Evolutionary conservation across 2,329 filamentous ascomycete genomes (phyloP).

Genomic region (Botryotinia narcissicola): DNA sequence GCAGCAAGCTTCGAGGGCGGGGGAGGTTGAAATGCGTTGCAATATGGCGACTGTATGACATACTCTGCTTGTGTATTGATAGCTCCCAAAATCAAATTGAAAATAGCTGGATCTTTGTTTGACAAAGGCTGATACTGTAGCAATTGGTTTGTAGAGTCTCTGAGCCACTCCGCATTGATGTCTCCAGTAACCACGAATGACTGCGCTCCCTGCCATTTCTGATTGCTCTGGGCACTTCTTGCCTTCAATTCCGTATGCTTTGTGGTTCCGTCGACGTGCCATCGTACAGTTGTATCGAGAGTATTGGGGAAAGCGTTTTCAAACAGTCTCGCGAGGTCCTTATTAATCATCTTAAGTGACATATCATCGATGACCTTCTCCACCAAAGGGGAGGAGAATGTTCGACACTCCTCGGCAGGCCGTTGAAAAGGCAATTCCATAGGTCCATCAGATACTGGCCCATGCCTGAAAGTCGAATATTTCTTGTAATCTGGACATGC

Average conservation of each 20-base stretch:
- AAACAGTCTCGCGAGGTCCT: constrained; percentile 87
- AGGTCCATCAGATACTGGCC: constrained; percentile 75
- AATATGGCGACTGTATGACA: constrained; percentile 92
- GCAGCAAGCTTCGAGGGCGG: constrained; percentile 72
- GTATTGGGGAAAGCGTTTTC: constrained; percentile 91
- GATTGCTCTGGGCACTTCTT: constrained; percentile 47
- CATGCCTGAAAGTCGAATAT: constrained; percentile 49
- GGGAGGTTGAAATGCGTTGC: constrained; percentile 96
- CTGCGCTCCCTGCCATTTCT: constrained; percentile 78
- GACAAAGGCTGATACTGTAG: constrained; percentile 84
- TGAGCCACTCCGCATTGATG: constrained; percentile 89
- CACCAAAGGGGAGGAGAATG: constrained; percentile 81
- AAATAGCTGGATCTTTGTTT: constrained; percentile 74
- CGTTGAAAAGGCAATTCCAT: constrained; percentile 82
- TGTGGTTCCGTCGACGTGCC: constrained; percentile 59
- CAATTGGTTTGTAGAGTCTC: constrained; percentile 91
- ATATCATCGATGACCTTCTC: constrained; percentile 85
- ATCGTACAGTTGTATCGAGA: constrained; percentile 67
- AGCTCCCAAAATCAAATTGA: constrained; percentile 80
- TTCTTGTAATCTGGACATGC: constrained; percentile 40
- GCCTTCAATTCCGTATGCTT: constrained; percentile 43
- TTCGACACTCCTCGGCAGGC: constrained; percentile 77
- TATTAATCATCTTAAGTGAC: constrained; percentile 74
- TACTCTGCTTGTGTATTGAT: constrained; percentile 97
- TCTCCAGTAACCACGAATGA: constrained; percentile 93